A percentile compares a stretch with the other conserved stretches of the same genome.
Evolutionary conservation across 2,329 filamentous ascomycete genomes (phyloP).

Genomic region (Colletotrichum sp.): DNA sequence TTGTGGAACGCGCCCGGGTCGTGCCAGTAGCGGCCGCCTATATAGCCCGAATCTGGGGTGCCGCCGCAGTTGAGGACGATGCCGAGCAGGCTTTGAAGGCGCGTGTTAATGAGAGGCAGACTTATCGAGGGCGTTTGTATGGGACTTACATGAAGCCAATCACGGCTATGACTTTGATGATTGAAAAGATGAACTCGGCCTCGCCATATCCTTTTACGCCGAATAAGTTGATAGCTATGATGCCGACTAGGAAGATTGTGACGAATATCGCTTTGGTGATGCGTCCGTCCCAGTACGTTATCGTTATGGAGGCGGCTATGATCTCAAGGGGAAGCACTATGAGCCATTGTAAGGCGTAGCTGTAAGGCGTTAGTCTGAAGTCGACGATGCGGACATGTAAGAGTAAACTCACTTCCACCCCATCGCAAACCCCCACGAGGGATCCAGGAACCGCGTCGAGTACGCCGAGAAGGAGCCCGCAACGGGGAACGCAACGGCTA

Average conservation of each 20-base stretch:
- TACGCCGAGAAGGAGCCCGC: slow-evolving; percentile 92
- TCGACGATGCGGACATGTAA: background rate
- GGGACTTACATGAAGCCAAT: slow-evolving; percentile 85
- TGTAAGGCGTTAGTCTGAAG: slow-evolving; percentile 32
- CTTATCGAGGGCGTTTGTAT: background rate
- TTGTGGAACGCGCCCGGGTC: slow-evolving; percentile 85
- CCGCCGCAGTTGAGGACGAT: slow-evolving; percentile 87
- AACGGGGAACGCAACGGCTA: slow-evolving; percentile 89
- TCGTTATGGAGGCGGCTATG: slow-evolving; percentile 84
- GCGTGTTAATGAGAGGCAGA: background rate
- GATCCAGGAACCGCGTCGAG: slow-evolving; percentile 90
- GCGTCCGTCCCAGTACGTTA: slow-evolving; percentile 76
- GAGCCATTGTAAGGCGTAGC: slow-evolving; percentile 88
- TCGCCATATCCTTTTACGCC: slow-evolving; percentile 90
- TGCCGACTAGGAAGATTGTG: slow-evolving; percentile 77
- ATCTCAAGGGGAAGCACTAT: slow-evolving; percentile 84
- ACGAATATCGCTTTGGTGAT: slow-evolving; percentile 79
- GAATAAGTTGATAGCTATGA: slow-evolving; percentile 84
- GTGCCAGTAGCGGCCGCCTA: slow-evolving; percentile 80
- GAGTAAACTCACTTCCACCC: slow-evolving; percentile 80
- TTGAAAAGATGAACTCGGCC: slow-evolving; percentile 85
- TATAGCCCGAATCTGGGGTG: slow-evolving; percentile 74
- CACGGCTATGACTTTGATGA: slow-evolving; percentile 85
- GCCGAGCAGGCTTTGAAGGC: slow-evolving; percentile 70
- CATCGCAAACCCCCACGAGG: slow-evolving; percentile 95